phyloP scores from a whole-genome alignment of 257 asterid species.

The Salvia hispanica region DNA sequence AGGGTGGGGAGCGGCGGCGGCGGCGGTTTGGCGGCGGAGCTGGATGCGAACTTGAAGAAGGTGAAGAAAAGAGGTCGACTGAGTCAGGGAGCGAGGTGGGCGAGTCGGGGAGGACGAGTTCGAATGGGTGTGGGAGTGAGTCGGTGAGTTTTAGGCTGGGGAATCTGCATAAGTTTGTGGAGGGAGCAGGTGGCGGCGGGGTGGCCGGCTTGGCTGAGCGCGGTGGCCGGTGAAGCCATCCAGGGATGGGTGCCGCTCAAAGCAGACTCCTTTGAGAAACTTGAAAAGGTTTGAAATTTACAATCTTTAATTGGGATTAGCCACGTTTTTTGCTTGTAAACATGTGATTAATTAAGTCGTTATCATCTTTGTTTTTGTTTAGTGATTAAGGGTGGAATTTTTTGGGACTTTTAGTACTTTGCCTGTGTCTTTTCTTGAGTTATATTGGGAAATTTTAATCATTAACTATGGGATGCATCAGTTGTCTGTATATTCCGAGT shows the following conservation, averaged over 20 bases:
- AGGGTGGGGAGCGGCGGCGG: slow-evolving; percentile 63
- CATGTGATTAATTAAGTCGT: too few relatives aligned
- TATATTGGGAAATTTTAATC: too few relatives aligned
- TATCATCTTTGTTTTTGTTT: too few relatives aligned
- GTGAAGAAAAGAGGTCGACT: slow-evolving; percentile 67
- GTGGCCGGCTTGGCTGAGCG: slow-evolving; percentile 97
- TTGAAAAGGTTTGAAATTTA: slow-evolving; percentile 67
- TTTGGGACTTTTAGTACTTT: too few relatives aligned
- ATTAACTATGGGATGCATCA: too few relatives aligned
- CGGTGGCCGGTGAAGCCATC: slow-evolving; percentile 94
- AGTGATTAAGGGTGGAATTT: too few relatives aligned
- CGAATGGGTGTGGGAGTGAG: slow-evolving; percentile 39
- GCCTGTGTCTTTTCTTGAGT: too few relatives aligned
- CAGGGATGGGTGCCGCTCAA: slow-evolving; percentile 92
- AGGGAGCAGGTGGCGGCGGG: slow-evolving; percentile 62
- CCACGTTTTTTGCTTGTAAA: too few relatives aligned
- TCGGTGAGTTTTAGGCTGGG: slow-evolving; percentile 80
- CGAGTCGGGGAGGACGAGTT: slow-evolving; percentile 83
- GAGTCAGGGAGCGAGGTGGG: slow-evolving; percentile 83
- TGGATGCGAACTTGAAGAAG: slow-evolving; percentile 88
- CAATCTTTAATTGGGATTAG: background rate
- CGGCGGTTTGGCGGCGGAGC: slow-evolving; percentile 56
- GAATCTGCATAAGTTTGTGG: slow-evolving; percentile 56
- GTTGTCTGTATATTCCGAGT: too few relatives aligned
- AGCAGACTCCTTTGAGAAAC: slow-evolving; percentile 83